Evolutionary conservation across 371 early-diverging fungal species (phyloP), one percentile per base, ranked within the genome.

Genomic region (Apophysomyces sp.): DNA sequence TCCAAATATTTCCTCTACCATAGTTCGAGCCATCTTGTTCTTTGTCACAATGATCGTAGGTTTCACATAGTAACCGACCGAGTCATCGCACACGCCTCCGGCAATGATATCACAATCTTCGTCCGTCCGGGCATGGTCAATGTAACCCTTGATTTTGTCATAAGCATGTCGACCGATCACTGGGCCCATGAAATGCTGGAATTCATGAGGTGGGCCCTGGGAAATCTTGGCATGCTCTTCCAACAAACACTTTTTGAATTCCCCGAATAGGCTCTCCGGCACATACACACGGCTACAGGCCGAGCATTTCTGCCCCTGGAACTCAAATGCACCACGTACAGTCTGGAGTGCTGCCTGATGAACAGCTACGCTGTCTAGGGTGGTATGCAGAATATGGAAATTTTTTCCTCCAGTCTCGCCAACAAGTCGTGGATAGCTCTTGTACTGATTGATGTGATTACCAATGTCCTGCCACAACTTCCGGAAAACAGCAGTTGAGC

Each of bases 361-460:
- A 78, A 88, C 77, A 69, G 89, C 90, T 31, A 91, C 94, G 52
- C 80, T 69, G 54, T 76, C 78, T 8, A 72, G 78, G 63, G 3
- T 81, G 69, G 82, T 70, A 77, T 98, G 98, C 55, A 98, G 68
- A 62, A 98, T 78, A 68, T 98, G 98, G 88, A 93, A 95, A 86
- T 97, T 98, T 86, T 98, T 98, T 60, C 97, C 97, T 67, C 97
- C 97, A 40, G 97, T 96, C 77, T 96, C 98, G 65, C 97, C 98
- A 30, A 97, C 97, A 53, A 96, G 90, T 70, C 98, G 90, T 44
- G 98, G 98, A 76, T 94, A 98, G 52, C 88, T 86, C 72, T 84
- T 85, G 85, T 97, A 97, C 52, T 65, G 79, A 59, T 95, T 89
- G 51, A 97, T 84, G 81, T 95, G 94, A 69, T 87, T 81, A 52